A percentile compares a stretch with the other conserved stretches of the same genome.
Conservation (phyloP, 495 filamentous ascomycete species). For the Polyplosphaeria fusca region DNA sequence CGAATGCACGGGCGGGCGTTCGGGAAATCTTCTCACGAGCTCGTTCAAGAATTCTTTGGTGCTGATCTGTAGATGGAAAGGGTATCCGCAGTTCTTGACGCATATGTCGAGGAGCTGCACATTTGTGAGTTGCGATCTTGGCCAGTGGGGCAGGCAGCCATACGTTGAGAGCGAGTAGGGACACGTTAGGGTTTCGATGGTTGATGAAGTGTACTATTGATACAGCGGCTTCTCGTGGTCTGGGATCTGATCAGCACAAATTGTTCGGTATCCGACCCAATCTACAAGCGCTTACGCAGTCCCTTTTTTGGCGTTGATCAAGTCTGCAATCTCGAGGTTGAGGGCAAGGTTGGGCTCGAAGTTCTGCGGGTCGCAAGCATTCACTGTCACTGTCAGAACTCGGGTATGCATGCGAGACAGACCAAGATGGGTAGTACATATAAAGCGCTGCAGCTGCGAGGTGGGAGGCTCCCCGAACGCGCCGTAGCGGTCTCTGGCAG, state of each 20-base stretch:
- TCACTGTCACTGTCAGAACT: constrained; percentile 51
- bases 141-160: not conserved
- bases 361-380: constrained; percentile 92
- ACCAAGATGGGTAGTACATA: constrained; percentile 53
- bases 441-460: constrained; percentile 88
- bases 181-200: constrained; percentile 91
- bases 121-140: constrained; percentile 28
- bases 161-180: constrained; percentile 72
- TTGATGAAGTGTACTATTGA: constrained; percentile 94
- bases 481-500: constrained; percentile 91
- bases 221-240: constrained; percentile 89
- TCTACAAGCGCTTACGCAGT: constrained; percentile 61
- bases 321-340: constrained; percentile 92
- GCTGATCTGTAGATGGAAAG: constrained; percentile 96
- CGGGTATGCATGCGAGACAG: constrained; percentile 1
- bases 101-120: constrained; percentile 87
- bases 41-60: constrained; percentile 99
- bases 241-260: constrained; percentile 32
- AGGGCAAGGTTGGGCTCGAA: constrained; percentile 96
- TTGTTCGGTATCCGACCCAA: not conserved
- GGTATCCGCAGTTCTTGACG: constrained; percentile 99
- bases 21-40: constrained; percentile 92
- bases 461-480: constrained; percentile 72
- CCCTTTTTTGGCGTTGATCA: constrained; percentile 97
- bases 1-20: constrained; percentile 81